phyloP scores from a whole-genome alignment of 2,329 filamentous ascomycete species.

The Colletotrichum incanum region DNA sequence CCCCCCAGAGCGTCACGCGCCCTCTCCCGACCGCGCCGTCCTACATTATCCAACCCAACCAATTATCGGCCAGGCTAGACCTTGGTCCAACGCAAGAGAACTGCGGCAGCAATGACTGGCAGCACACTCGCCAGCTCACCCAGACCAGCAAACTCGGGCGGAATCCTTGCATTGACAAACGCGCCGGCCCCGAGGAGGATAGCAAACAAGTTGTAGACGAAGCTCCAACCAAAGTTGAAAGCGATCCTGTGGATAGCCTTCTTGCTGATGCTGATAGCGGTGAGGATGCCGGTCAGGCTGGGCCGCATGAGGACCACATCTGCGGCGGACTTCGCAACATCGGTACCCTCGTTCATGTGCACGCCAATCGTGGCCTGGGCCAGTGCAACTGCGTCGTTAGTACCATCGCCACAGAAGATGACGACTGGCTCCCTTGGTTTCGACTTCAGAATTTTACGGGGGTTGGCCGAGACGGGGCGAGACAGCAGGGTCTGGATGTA shows the following conservation, averaged over 20 bases:
- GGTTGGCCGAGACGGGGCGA: not conserved
- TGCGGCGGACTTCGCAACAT: constrained; percentile 77
- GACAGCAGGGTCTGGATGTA: constrained; percentile 60
- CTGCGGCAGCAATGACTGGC: constrained; percentile 75
- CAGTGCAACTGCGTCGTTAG: constrained; percentile 83
- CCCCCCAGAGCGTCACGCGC: constrained; percentile 1
- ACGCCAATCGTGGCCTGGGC: constrained; percentile 80
- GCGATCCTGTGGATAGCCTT: constrained; percentile 65
- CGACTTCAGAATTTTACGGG: not conserved
- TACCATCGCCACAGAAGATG: constrained; percentile 84
- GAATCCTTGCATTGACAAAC: constrained; percentile 68
- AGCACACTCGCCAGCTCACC: constrained; percentile 83
- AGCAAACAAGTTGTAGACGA: constrained; percentile 79
- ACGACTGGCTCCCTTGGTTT: constrained; percentile 58
- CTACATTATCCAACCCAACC: not conserved
- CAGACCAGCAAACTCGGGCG: constrained; percentile 76
- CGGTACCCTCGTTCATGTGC: constrained; percentile 74
- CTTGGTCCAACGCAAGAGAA: constrained; percentile 61
- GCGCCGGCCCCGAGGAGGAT: constrained; percentile 78
- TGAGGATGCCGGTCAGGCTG: constrained; percentile 68
- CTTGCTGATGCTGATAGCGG: constrained; percentile 69
- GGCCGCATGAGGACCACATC: constrained; percentile 78
- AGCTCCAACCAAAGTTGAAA: constrained; percentile 81
- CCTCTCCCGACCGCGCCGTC: constrained; percentile 16
- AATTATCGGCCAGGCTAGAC: constrained; percentile 44